These are phyloP conservation scores for Lunularia cruciata DNA, from an alignment of 225 moss, liverwort and hornwort genomes.

Conservation along the genomic window DNA sequence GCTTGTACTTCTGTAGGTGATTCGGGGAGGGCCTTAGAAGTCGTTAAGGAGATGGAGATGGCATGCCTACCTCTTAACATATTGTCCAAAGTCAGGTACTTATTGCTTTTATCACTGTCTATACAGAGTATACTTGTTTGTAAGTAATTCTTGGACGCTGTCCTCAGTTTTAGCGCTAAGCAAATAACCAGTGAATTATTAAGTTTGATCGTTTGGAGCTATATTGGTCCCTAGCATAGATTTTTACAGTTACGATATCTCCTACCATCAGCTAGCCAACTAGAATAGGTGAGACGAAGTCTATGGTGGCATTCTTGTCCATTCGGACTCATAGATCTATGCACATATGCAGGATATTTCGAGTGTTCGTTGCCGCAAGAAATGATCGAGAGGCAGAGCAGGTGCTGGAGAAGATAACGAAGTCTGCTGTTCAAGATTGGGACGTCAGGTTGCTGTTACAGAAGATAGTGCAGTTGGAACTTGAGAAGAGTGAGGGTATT, in stretches of 20 bases:
- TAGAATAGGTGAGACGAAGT: no score
- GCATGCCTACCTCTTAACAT: slow-evolving; percentile 65
- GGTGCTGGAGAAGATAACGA: slow-evolving; percentile 46
- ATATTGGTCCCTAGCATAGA: not conserved
- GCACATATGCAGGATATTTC: slow-evolving; percentile 54
- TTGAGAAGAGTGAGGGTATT: not conserved
- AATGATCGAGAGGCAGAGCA: slow-evolving; percentile 54
- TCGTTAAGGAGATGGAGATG: slow-evolving; percentile 67
- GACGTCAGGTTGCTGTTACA: slow-evolving; percentile 57
- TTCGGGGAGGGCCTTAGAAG: slow-evolving; percentile 56
- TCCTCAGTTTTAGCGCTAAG: not conserved
- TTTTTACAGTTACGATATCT: not conserved
- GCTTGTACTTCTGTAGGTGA: slow-evolving; percentile 57
- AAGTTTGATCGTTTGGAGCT: not conserved
- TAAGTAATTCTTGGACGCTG: no score
- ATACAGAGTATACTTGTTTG: not conserved
- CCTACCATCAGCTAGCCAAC: not conserved
- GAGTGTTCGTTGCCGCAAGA: slow-evolving; percentile 67
- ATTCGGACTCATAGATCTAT: no score
- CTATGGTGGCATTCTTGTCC: no score
- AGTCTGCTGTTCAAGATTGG: slow-evolving; percentile 49
- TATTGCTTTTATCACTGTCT: not conserved
- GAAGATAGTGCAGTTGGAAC: slow-evolving; percentile 49
- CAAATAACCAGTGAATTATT: not conserved
- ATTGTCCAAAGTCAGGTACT: slow-evolving; percentile 70